Evolutionary conservation across 257 asterid genomes (phyloP).

Genomic region (Solanum neorickii): DNA sequence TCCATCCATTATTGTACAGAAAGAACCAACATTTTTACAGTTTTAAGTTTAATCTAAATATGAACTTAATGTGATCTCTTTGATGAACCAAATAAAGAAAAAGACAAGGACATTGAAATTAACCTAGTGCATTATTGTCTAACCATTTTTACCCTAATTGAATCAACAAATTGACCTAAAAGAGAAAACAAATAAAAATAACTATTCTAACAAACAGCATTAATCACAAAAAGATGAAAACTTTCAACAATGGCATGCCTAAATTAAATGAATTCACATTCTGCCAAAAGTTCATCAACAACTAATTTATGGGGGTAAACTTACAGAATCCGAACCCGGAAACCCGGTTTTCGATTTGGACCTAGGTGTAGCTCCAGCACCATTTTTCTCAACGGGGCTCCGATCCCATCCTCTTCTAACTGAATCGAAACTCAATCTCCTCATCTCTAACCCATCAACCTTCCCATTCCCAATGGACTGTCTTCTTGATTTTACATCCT

Average conservation of each 20-base stretch:
- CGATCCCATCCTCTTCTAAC: constrained; percentile 74
- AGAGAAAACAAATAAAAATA: not conserved
- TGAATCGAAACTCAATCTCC: constrained; percentile 78
- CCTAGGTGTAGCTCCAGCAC: constrained; percentile 18
- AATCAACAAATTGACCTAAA: not conserved
- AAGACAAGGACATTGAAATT: not conserved
- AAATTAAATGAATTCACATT: not conserved
- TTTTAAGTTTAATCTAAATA: not conserved
- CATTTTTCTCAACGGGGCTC: constrained; percentile 24
- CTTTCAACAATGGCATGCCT: not conserved
- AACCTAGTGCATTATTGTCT: not conserved
- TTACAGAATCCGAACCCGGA: constrained; percentile 26
- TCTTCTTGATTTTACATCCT: constrained; percentile 44
- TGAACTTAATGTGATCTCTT: not conserved
- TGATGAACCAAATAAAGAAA: not conserved
- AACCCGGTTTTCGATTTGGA: constrained; percentile 19
- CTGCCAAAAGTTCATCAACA: not conserved
- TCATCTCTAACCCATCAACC: constrained; percentile 25
- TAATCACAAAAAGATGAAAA: not conserved
- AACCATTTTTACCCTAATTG: not conserved
- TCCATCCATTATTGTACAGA: not conserved
- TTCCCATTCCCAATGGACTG: constrained; percentile 53
- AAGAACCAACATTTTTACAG: not conserved
- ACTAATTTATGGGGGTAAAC: constrained; percentile 2
- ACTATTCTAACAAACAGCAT: not conserved